Evolutionary conservation across 1,139 yeast species (phyloP).

Genomic region (Kurtzmaniella quercitrusa): DNA sequence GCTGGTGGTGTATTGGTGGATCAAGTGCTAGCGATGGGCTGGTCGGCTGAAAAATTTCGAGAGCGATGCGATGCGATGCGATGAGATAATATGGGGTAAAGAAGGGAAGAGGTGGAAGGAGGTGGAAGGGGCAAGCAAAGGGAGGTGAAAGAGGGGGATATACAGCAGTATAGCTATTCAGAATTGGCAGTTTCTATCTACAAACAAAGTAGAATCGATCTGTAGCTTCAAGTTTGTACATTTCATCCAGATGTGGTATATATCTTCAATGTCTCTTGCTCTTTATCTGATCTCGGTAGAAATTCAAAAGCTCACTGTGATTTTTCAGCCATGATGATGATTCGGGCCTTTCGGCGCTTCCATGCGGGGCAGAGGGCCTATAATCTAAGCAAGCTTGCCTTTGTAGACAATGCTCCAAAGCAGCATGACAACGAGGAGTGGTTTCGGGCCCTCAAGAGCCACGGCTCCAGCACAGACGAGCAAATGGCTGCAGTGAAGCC

Average conservation of each 20-base stretch:
- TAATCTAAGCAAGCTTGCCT: background rate
- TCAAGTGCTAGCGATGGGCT: too few species aligned
- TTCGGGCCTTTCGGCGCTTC: background rate
- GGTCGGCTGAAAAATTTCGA: background rate
- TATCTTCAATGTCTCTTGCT: too few species aligned
- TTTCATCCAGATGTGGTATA: too few species aligned
- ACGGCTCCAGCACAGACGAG: background rate
- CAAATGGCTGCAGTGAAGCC: background rate
- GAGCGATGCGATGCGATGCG: slow-evolving; percentile 1
- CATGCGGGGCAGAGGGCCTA: background rate
- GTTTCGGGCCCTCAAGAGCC: slow-evolving; percentile 2
- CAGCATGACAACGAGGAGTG: slow-evolving; percentile 7
- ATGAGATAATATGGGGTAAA: slow-evolving; percentile 4
- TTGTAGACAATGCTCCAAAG: slow-evolving; percentile 5
- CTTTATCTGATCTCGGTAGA: too few species aligned
- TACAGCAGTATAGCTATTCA: too few species aligned
- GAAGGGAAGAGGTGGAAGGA: background rate
- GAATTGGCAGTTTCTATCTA: too few species aligned
- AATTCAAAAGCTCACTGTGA: too few species aligned
- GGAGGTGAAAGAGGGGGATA: background rate
- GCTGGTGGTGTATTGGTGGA: too few species aligned
- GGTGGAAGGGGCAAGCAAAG: background rate
- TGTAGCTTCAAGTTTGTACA: too few species aligned
- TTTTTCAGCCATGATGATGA: background rate
- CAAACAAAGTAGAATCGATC: too few species aligned